phyloP scores from a whole-genome alignment of 106 monocot species.

The Phalaenopsis equestris region DNA sequence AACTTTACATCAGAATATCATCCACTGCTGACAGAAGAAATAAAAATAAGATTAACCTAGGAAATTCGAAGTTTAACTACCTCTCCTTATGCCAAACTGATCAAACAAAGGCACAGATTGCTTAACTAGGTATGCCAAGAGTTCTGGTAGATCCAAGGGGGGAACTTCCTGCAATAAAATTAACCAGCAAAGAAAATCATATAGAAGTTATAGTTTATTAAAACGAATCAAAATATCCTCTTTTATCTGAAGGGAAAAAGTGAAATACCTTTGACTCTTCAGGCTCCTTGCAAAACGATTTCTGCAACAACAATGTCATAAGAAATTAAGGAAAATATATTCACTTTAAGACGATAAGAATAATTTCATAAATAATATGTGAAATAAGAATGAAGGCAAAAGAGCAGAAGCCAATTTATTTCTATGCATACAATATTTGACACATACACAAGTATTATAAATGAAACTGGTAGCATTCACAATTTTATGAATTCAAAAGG shows the following conservation, averaged over 20 bases:
- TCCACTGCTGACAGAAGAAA: background rate
- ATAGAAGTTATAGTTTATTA: background rate
- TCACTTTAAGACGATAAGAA: background rate
- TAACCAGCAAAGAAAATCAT: background rate
- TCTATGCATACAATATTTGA: background rate
- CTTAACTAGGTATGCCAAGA: constrained; percentile 79
- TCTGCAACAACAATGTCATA: constrained; percentile 44
- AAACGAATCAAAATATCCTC: background rate
- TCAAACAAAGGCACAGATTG: constrained; percentile 83
- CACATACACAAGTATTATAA: background rate
- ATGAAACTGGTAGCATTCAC: background rate
- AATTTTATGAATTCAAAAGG: background rate
- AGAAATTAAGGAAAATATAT: constrained; percentile 8
- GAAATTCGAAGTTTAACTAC: constrained; percentile 22
- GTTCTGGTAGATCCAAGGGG: constrained; percentile 72
- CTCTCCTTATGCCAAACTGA: constrained; percentile 73
- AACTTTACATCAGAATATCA: too few species aligned
- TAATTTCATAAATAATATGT: background rate
- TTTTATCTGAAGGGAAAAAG: background rate
- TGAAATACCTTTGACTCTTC: constrained; percentile 64
- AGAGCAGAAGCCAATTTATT: background rate
- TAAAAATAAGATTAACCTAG: background rate
- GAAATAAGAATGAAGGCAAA: background rate
- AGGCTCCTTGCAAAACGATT: constrained; percentile 57
- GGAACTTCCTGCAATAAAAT: constrained; percentile 62